Evolutionary conservation across 1,139 yeast genomes (phyloP).

Genomic region (Saccharomyces hybrid): DNA sequence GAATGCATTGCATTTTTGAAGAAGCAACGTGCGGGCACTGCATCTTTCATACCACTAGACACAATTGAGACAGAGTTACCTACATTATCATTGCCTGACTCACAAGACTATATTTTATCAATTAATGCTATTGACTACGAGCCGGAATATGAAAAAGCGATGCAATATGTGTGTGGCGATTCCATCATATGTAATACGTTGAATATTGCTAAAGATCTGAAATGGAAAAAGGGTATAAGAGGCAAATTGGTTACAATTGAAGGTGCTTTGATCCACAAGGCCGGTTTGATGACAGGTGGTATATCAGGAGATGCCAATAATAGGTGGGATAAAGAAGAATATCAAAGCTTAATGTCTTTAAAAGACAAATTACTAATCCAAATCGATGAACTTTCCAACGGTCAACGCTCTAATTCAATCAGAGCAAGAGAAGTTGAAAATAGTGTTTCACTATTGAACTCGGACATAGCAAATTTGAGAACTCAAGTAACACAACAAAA

Average conservation of each 20-base stretch:
- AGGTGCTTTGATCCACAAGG: slow-evolving; percentile 77
- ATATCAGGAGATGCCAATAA: slow-evolving; percentile 35
- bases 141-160: slow-evolving; percentile 63
- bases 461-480: slow-evolving; percentile 44
- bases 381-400: slow-evolving; percentile 43
- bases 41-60: slow-evolving; percentile 85
- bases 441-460: slow-evolving; percentile 44
- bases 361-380: slow-evolving; percentile 57
- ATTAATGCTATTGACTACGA: slow-evolving; percentile 71
- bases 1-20: slow-evolving; percentile 77
- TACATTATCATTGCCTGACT: slow-evolving; percentile 20
- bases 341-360: slow-evolving; percentile 46
- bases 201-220: slow-evolving; percentile 58
- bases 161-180: slow-evolving; percentile 73
- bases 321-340: slow-evolving; percentile 74
- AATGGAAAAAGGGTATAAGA: slow-evolving; percentile 57
- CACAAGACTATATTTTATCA: slow-evolving; percentile 33
- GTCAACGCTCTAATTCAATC: slow-evolving; percentile 45
- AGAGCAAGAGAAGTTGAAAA: slow-evolving; percentile 56
- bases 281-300: slow-evolving; percentile 95
- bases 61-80: slow-evolving; percentile 56
- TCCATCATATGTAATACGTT: slow-evolving; percentile 70
- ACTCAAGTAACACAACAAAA: slow-evolving; percentile 44
- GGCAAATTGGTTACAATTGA: slow-evolving; percentile 74
- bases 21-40: slow-evolving; percentile 81